Evolutionary conservation across 2,329 filamentous ascomycete species (phyloP).

Genomic region (Pseudocercospora cruenta): DNA sequence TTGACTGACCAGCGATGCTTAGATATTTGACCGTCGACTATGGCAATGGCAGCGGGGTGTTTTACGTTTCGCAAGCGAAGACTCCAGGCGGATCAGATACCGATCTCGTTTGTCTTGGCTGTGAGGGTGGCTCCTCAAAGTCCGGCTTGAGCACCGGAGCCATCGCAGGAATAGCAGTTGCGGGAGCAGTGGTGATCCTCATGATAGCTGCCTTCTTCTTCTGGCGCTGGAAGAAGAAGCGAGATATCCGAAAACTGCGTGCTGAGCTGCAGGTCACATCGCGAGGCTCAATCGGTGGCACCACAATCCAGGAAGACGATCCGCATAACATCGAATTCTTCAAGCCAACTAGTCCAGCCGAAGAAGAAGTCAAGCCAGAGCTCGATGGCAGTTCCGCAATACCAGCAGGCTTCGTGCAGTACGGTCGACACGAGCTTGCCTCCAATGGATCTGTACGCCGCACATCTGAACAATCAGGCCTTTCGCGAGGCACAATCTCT

Average conservation of each 20-base stretch:
- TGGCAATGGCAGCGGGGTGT: too few relatives aligned
- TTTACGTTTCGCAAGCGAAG: conserved; percentile 7
- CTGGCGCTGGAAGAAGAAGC: conserved; percentile 19
- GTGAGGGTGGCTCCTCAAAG: too few relatives aligned
- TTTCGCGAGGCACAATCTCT: conserved; percentile 23
- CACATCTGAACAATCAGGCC: conserved; percentile 19
- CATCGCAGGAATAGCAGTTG: conserved; percentile 25
- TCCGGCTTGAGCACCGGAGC: conserved; percentile 17
- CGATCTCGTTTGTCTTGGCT: too few relatives aligned
- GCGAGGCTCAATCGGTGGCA: conserved; percentile 21
- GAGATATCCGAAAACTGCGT: not conserved
- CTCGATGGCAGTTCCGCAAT: conserved; percentile 18
- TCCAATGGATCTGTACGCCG: conserved; percentile 17
- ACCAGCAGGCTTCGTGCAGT: conserved; percentile 15
- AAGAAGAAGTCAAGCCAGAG: conserved; percentile 25
- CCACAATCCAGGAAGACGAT: conserved; percentile 21
- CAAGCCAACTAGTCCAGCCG: conserved; percentile 11
- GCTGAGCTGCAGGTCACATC: not conserved
- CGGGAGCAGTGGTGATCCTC: conserved; percentile 3
- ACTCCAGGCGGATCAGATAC: not conserved
- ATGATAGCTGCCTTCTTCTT: conserved; percentile 9
- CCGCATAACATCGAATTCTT: conserved; percentile 15
- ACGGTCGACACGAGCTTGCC: conserved; percentile 22
- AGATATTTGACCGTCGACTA: too few relatives aligned
- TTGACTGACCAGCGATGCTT: too few relatives aligned